Percentiles rank a stretch among this genome's conserved stretches.
phyloP scores from a whole-genome alignment of 305 asterid species.

The Fraxinus greggii region DNA sequence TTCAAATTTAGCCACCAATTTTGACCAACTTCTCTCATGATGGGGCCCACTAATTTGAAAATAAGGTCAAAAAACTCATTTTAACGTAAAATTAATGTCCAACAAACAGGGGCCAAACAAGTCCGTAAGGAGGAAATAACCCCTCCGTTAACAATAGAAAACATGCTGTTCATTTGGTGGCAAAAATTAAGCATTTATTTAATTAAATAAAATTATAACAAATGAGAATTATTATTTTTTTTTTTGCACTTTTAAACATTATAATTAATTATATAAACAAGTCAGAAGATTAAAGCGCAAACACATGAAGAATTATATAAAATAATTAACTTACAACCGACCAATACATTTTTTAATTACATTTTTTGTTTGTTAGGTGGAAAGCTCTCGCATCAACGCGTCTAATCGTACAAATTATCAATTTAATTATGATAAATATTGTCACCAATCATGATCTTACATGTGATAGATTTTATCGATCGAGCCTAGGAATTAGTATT shows the following conservation, averaged over 20 bases:
- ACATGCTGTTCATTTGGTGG: background rate
- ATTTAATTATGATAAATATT: background rate
- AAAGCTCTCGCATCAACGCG: background rate
- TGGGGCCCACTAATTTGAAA: too few relatives aligned
- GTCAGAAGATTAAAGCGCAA: background rate
- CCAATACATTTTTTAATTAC: background rate
- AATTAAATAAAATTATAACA: background rate
- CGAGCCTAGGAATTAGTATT: background rate
- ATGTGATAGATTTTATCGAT: background rate
- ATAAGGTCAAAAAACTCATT: too few relatives aligned
- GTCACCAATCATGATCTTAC: background rate
- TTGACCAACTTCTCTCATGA: too few relatives aligned
- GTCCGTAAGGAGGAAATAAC: too few relatives aligned
- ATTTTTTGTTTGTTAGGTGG: background rate
- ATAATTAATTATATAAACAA: background rate
- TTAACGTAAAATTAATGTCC: too few relatives aligned
- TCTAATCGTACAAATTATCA: background rate
- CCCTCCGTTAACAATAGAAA: too few relatives aligned
- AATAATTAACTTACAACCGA: background rate
- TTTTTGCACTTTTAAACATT: background rate
- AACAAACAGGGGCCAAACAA: too few relatives aligned
- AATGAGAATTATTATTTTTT: background rate
- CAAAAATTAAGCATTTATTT: background rate
- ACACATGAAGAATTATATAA: background rate
- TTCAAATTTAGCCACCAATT: too few relatives aligned